Evolutionary conservation across 2,329 filamentous ascomycete species (phyloP), one percentile per base, ranked within the genome.

Genomic region (Polytolypa hystricis): DNA sequence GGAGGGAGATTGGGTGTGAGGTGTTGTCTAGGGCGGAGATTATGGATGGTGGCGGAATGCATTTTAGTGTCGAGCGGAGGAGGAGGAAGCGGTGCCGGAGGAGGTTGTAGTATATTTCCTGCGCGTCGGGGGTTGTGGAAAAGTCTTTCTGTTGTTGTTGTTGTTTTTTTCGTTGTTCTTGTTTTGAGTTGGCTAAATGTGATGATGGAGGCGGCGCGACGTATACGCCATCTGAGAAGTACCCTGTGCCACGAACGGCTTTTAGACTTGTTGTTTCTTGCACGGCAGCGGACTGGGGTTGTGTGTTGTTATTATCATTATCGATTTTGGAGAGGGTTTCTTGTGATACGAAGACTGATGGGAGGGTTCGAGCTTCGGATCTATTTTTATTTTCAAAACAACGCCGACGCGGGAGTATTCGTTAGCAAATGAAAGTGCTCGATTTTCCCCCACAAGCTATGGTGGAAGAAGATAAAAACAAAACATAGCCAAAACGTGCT

Each of bases 181-280:
- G 30, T 55, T 45, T 16, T 46, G 46, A 18, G 55, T 41, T 18
- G 57, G 50, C 12, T 54, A 47, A 9, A 67, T 61, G 0, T 74
- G 58, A 43, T 21, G 58, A 50, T 18, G 54, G 61, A 0, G 74
- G 69, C 2, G 70, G 66, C 3, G 78, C 81, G 16, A 80, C 74
- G 55, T 85, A 94, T 25, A 84, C 81, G 33, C 85, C 86, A 47
- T 93, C 83, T 11, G 77, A 65, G 54, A 84, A 91, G 51, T 75
- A 79, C 8, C 80, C 81, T 38, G 71, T 61, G 12, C 25, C 15
- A 10, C 21, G 15, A 17, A 21, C 15, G 15, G 67, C 62, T 48
- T 80, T 73, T n/a, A n/a, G n/a, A n/a, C n/a, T n/a, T 36, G 70
- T 68, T 14, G 58, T 43, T 4, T 66, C 66, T 39, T 64, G 54